Evolutionary conservation across 306 rosid genomes (phyloP).

Genomic region (Begonia masoniana): DNA sequence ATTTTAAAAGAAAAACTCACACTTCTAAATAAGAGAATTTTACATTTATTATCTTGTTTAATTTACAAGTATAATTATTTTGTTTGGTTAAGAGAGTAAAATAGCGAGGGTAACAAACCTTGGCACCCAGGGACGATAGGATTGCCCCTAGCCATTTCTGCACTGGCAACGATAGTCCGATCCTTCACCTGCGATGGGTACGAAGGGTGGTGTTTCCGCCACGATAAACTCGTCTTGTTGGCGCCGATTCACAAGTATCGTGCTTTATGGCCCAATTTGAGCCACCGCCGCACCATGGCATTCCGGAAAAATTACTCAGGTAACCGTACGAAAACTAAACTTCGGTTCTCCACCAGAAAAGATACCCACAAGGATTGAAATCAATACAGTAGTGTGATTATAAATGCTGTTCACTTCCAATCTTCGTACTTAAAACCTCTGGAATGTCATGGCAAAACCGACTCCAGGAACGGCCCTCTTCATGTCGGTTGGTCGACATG

Average conservation of each 20-base stretch:
- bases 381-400: not conserved
- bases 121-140: slow-evolving; percentile 27
- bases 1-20: too few relatives aligned
- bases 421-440: not conserved
- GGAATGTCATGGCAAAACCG: slow-evolving; percentile 30
- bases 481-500: not conserved
- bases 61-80: too few relatives aligned
- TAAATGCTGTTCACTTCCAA: accelerated
- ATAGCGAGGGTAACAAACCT: too few relatives aligned
- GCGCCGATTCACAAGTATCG: slow-evolving; percentile 3
- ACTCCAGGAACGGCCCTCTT: slow-evolving; percentile 12
- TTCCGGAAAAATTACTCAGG: not conserved
- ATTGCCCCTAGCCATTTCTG: slow-evolving; percentile 25
- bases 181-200: not conserved
- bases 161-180: slow-evolving; percentile 27
- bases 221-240: slow-evolving; percentile 4
- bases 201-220: not conserved
- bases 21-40: too few relatives aligned
- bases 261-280: slow-evolving; percentile 30
- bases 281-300: slow-evolving; percentile 3
- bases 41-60: too few relatives aligned
- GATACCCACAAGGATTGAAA: slow-evolving; percentile 21
- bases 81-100: too few relatives aligned
- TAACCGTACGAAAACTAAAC: slow-evolving; percentile 5
- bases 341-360: slow-evolving; percentile 7